phyloP scores from a whole-genome alignment of 768 basidiomycete species.

The Termitomyces sp. region DNA sequence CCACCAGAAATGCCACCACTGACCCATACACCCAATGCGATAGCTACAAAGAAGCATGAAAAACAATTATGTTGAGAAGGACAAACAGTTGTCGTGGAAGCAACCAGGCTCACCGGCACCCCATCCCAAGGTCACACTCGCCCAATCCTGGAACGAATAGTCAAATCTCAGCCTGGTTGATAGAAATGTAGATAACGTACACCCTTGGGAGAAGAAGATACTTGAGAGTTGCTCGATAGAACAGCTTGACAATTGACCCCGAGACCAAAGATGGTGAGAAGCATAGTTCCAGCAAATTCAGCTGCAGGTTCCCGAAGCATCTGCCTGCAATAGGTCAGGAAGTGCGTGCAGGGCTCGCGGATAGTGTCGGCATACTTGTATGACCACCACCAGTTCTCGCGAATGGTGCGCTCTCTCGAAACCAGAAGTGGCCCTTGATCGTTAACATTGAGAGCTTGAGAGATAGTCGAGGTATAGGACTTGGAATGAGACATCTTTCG shows the following conservation, averaged over 20 bases:
- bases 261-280: conserved; percentile 45
- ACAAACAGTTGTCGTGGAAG: background rate
- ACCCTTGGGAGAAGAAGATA: conserved; percentile 38
- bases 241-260: conserved; percentile 45
- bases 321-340: conserved; percentile 15
- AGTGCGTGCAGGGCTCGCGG: background rate
- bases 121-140: conserved; percentile 39
- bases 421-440: background rate
- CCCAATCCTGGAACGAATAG: conserved; percentile 25
- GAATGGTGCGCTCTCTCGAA: background rate
- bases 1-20: conserved; percentile 45
- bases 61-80: too few species aligned
- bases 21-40: conserved; percentile 42
- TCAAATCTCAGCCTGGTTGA: background rate
- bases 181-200: conserved; percentile 23
- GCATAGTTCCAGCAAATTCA: conserved; percentile 50
- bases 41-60: conserved; percentile 29
- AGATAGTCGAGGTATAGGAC: background rate
- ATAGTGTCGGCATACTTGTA: conserved; percentile 17
- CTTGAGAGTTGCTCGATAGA: conserved; percentile 33
- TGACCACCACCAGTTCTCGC: conserved; percentile 19
- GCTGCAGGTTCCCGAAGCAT: conserved; percentile 34
- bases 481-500: conserved; percentile 3
- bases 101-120: conserved; percentile 29
- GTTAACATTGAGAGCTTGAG: background rate